Evolutionary conservation across 1,139 yeast genomes (phyloP), one percentile per base, ranked within the genome.

Genomic region (Yamadazyma conglobata): DNA sequence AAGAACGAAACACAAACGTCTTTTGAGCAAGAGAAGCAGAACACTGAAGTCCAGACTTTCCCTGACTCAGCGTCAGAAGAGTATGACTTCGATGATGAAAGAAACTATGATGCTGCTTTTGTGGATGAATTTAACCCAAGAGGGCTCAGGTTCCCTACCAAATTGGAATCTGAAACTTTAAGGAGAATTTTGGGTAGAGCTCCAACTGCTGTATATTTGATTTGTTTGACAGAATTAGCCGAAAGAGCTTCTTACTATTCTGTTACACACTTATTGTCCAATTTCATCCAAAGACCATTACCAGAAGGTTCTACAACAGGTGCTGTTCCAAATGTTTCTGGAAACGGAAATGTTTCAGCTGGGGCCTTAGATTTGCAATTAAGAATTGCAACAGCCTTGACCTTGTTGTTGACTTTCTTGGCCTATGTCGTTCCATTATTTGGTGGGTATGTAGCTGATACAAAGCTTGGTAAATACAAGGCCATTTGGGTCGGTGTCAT

Each of bases 221-320:
- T 68, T 28, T 67, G 72, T 50, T 40, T 66, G 13, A 59, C 64
- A 22, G 74, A 69, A 39, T 55, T 69, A 31, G 66, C 71, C 17
- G 74, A 69, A 48, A 52, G 74, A 47, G 70, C 69, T 17, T 65
- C 73, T 2, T 69, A 65, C 37, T 69, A 64, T 38, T 64, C 72
- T 8, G 56, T 64, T 10, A 45, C 56, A 10, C 68, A 65, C 16
- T 51, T 67, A 31, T 52, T 69, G 27, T 52, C 68, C 22, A 69
- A 69, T 40, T 67, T 66, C 44, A 50, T 69, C 30, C 70, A 66
- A 43, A 53, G 77, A 40, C 69, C 70, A 9, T 50, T 75, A 29
- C 81, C 81, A 3, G 54, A 48, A 15, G 73, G 73, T 28, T 70
- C 74, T 20, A 67, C 67, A 31, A 57, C 68, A 31, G 67, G 76